Evolutionary conservation across 2,329 filamentous ascomycete species (phyloP).

Genomic region (Colletotrichum lindemuthianum): DNA sequence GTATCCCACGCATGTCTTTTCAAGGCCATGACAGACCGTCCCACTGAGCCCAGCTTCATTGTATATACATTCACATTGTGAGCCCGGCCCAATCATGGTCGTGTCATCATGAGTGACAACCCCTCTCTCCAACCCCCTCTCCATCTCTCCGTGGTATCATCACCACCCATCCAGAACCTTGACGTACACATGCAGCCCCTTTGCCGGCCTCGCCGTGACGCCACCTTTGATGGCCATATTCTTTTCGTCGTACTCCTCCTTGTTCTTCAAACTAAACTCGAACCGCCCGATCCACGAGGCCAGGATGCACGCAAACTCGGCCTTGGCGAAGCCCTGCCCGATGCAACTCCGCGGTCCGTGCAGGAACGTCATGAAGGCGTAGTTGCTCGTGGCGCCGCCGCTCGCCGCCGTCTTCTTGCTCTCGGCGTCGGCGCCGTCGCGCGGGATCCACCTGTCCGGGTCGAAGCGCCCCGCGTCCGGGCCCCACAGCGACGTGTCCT

Average conservation of each 20-base stretch:
- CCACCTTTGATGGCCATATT: slow-evolving; percentile 74
- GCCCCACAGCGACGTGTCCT: slow-evolving; percentile 77
- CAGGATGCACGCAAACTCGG: slow-evolving; percentile 86
- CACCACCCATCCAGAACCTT: slow-evolving; percentile 58
- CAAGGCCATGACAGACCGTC: too few relatives aligned
- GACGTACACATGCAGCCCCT: slow-evolving; percentile 76
- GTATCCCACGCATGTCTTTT: too few relatives aligned
- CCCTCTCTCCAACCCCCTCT: too few relatives aligned
- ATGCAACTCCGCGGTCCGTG: slow-evolving; percentile 90
- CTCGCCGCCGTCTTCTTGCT: slow-evolving; percentile 60
- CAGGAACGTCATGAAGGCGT: slow-evolving; percentile 82
- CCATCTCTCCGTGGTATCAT: background rate
- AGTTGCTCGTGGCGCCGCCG: slow-evolving; percentile 81
- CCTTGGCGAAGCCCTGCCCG: slow-evolving; percentile 80
- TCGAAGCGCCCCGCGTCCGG: slow-evolving; percentile 78
- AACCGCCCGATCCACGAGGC: slow-evolving; percentile 82
- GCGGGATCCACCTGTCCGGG: slow-evolving; percentile 78
- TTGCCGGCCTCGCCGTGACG: slow-evolving; percentile 77
- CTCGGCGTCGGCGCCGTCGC: slow-evolving; percentile 46
- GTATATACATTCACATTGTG: too few relatives aligned
- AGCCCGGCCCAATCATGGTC: too few relatives aligned
- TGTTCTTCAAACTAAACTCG: slow-evolving; percentile 65
- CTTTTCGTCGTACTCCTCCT: slow-evolving; percentile 72
- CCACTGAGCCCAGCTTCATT: too few relatives aligned
- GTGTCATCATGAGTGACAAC: too few relatives aligned